Percentiles rank a stretch among this genome's conserved stretches.
phyloP scores from a whole-genome alignment of 2,329 filamentous ascomycete species.

The Tolypocladium inflatum region DNA sequence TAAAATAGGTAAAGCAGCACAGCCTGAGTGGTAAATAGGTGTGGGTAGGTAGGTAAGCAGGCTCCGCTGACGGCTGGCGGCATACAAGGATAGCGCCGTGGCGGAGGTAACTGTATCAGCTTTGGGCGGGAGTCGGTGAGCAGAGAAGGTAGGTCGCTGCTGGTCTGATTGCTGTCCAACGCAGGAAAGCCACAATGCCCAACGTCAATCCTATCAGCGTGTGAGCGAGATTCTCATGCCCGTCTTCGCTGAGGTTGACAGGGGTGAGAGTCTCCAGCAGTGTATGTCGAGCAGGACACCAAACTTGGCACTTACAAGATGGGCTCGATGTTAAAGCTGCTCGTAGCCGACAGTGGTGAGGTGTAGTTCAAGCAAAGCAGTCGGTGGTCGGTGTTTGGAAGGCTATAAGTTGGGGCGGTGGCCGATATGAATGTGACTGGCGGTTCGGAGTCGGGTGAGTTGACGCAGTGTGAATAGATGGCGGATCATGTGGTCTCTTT shows the following conservation, averaged over 20 bases:
- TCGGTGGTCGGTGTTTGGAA: neutral
- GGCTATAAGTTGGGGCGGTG: neutral
- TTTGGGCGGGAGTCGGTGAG: neutral
- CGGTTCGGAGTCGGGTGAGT: neutral
- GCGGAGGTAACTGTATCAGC: slow-evolving; percentile 3
- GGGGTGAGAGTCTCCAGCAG: neutral
- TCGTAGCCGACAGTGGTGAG: neutral
- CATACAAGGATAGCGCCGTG: neutral
- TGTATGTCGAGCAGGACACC: neutral
- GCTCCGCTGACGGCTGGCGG: slow-evolving; percentile 1
- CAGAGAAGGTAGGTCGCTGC: neutral
- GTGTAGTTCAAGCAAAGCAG: neutral
- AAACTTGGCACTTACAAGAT: neutral
- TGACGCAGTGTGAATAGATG: neutral
- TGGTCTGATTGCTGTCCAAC: neutral
- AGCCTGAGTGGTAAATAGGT: neutral
- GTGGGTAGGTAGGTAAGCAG: slow-evolving; percentile 3
- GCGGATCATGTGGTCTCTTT: neutral
- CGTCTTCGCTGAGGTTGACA: neutral
- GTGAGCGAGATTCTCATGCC: neutral
- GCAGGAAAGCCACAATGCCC: neutral
- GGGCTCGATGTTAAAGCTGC: neutral
- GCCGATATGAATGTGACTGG: neutral
- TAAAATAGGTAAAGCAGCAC: neutral
- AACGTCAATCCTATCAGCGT: neutral